Evolutionary conservation across 169 alveolate species (phyloP), one percentile per base, ranked within the genome.

Genomic region (Pseudocohnilembus persalinus): DNA sequence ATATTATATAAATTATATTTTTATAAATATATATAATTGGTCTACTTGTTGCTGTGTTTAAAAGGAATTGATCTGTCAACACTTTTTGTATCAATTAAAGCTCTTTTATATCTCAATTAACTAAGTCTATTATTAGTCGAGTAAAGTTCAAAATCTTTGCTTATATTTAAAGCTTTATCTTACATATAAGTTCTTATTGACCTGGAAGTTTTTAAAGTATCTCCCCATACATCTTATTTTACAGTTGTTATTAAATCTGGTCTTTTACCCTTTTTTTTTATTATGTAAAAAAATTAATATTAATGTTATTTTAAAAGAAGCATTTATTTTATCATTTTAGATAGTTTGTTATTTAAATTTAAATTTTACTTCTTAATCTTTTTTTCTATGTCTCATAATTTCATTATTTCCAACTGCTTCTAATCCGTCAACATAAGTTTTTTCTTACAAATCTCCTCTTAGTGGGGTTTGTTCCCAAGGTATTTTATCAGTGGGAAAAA

Each of bases 21-120:
- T n/a, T n/a, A n/a, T n/a, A n/a, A n/a, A n/a, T n/a, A n/a, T n/a
- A n/a, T n/a, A n/a, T n/a, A n/a, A n/a, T n/a, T n/a, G n/a, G n/a
- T n/a, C n/a, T 79, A 79, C 84, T 79, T 79, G 1, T 79, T 49
- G 30, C 84, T 79, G 30, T 79, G 84, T 26, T 79, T 79, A 49
- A 79, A 79, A 79, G 84, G 84, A 11, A 64, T 31, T 0, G 49
- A 29, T 79, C 84, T 79, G 30, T 79, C 84, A 49, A 79, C 76
- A 64, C 84, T 79, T 79, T 79, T 49, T 0, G 84, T 79, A 0
- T 64, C 74, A 29, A 79, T 34, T 29, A 79, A 31, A 25, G 75
- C 31, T 49, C 31, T n/a, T 63, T 79, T 79, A n/a, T 79, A 79
- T 1, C 76, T 34, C 0, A 33, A n/a, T 77, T 77, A 24, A 79